Percentiles rank a stretch among this genome's conserved stretches.
These are phyloP conservation scores for Gossypium rotundifolium DNA, from an alignment of 345 rosid species.

Conservation along the genomic window DNA sequence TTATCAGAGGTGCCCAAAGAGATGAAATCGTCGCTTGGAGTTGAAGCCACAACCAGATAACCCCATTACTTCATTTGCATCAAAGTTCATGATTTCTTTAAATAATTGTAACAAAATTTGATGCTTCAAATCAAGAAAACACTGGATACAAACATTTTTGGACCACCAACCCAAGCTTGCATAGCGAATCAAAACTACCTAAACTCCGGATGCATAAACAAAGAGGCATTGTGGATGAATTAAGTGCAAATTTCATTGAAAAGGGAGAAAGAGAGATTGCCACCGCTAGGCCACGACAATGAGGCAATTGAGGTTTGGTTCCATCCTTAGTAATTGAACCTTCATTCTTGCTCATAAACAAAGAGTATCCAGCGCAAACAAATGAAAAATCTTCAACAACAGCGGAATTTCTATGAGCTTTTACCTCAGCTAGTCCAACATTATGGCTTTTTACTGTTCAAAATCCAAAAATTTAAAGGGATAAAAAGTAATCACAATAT, in stretches of 20 bases:
- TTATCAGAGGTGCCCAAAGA: not conserved
- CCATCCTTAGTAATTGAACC: conserved; percentile 27
- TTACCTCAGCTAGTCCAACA: conserved; percentile 35
- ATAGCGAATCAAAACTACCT: not conserved
- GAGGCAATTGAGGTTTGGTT: conserved; percentile 42
- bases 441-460: conserved; percentile 37
- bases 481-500: not conserved
- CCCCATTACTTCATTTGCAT: not conserved
- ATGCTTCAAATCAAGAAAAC: not conserved
- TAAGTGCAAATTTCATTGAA: not conserved
- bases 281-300: conserved; percentile 65
- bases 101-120: not conserved
- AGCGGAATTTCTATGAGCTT: conserved; percentile 40
- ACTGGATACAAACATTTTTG: not conserved
- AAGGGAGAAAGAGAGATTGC: not conserved
- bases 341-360: conserved; percentile 32
- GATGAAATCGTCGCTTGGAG: not conserved
- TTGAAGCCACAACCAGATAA: not conserved
- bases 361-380: conserved; percentile 63
- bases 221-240: not conserved
- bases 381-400: conserved; percentile 43
- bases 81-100: not conserved
- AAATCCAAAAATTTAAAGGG: not conserved
- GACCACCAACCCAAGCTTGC: not conserved
- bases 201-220: not conserved